A percentile compares a stretch with the other conserved stretches of the same genome.
phyloP scores from a whole-genome alignment of 176 grass and related monocot genomes.

The Canna indica region DNA sequence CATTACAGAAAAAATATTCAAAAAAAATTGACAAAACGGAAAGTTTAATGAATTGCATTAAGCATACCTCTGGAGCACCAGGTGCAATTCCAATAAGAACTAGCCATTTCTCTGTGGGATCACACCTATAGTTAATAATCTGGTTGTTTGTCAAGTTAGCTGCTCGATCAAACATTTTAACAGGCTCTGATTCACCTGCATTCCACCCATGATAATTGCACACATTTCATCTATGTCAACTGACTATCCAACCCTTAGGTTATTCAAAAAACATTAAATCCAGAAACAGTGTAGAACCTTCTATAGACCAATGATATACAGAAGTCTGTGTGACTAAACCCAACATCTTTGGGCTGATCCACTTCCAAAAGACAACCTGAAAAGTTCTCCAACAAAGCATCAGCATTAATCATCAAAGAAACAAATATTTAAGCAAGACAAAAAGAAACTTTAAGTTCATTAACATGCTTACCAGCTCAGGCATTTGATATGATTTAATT shows the following conservation, averaged over 20 bases:
- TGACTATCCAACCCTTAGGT: background rate
- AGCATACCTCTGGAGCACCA: constrained; percentile 68
- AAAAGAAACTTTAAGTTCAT: background rate
- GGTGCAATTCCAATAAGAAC: constrained; percentile 93
- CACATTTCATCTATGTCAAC: background rate
- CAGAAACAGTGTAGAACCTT: constrained; percentile 31
- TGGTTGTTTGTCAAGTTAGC: constrained; percentile 89
- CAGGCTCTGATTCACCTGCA: constrained; percentile 68
- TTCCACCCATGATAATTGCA: constrained; percentile 13
- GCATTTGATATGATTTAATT: constrained; percentile 97
- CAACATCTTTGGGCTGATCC: constrained; percentile 76
- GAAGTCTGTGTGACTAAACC: constrained; percentile 59
- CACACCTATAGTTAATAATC: constrained; percentile 92
- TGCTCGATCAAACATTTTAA: constrained; percentile 92
- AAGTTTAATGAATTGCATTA: background rate
- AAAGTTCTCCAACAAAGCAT: background rate
- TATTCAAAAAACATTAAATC: background rate
- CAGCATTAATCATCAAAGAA: background rate
- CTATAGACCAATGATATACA: constrained; percentile 97
- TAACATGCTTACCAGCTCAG: constrained; percentile 51
- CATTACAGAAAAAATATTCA: too few species aligned
- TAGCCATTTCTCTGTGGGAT: constrained; percentile 83
- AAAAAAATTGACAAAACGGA: background rate
- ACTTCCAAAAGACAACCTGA: constrained; percentile 97
- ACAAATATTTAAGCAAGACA: background rate